Base-by-base conservation (phyloP, 2,329 filamentous ascomycete species). In the Fusarium kyushuense region DNA sequence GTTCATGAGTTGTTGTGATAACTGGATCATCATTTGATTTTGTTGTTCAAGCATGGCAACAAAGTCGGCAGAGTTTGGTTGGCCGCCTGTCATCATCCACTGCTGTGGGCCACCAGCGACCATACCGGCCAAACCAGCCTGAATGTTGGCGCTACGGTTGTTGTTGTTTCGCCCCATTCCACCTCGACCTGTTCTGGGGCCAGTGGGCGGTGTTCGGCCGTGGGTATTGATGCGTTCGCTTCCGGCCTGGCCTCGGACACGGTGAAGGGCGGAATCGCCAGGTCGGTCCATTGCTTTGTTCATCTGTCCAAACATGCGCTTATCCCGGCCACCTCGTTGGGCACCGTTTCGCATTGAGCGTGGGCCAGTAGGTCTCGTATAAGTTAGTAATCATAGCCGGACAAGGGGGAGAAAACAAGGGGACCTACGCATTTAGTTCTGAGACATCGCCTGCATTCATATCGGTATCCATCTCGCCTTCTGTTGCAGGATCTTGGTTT, bases 1-100 rank as follows among this genome's bases (percentile, higher is more conserved):
- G 10, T 83, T 84, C 76, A 90, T 83, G 70, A 87, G 78, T 72
- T 89, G 86, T 71, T 89, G 85, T 70, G 88, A 86, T 73, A 93
- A 84, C 73, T 94, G 90, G 55, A 89, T 87, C 88, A 97, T 93
- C 88, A 96, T 92, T 63, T 91, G 88, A 49, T 92, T 92, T 75
- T 97, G 93, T 76, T 97, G 92, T 79, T 97, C 92, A 67, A 96
- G 87, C 82, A 96, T 95, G 84, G 80, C 93, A 86, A 81, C 91
- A 82, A 78, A 87, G 81, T 79, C 84, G 72, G 83, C 79, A 80
- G 88, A 83, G 78, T 81, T 84, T 62, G 78, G 82, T 67, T 77
- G 80, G 47, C 77, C 80, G 30, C 79, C 79, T 53, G 76, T 79
- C 81, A 86, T 84, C 79, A 83, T 84, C 79, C 84, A 86, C 55